Evolutionary conservation across 2,329 filamentous ascomycete genomes (phyloP), one percentile per base, ranked within the genome.

Genomic region (Delphinella strobiligena): DNA sequence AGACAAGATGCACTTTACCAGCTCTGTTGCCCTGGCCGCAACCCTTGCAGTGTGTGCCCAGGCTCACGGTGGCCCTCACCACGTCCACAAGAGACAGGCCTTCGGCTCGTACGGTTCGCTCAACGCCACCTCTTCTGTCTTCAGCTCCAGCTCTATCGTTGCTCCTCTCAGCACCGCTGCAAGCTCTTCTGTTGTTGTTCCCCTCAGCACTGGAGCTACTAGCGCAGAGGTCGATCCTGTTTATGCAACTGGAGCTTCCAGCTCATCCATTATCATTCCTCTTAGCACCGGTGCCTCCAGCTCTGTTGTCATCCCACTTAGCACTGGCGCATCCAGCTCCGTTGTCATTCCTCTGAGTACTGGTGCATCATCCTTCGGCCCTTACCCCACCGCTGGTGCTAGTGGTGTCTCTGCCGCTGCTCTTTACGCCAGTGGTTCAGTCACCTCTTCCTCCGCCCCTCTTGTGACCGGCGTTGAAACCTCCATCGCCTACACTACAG

Each of bases 401-500:
- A 49, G 46, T 37, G 48, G 41, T 32, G 36, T 40, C 31, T 39
- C 43, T 34, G 47, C 48, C 37, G 37, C 43, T 34, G 45, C 47
- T 33, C 40, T 40, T 15, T 45, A 43, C 40, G 43, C 38, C 33
- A 43, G 39, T 32, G 38, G 45, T 19, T 45, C 47, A 37, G 45
- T 45, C 22, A 45, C 41, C 34, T 42, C 45, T 37, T 38, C 36
- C 34, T 35, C 45, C 31, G 36, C 32, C 10, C 36, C 43, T 24
- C 37, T 39, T 40, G 43, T 33, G 35, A 40, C 40, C 16, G 36
- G 37, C 14, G 32, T 31, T 35, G 44, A 40, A 41, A 37, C 40
- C 9, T 34, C 32, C 34, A 41, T 43, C 38, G 41, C 44, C 18
- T 44, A 45, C 37, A 49, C 51, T 24, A 54, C 52, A 34, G 34